Percentiles rank a stretch among this genome's conserved stretches.
These are phyloP conservation scores for Cruciata laevipes DNA, from an alignment of 257 asterid species.

Conservation along the genomic window DNA sequence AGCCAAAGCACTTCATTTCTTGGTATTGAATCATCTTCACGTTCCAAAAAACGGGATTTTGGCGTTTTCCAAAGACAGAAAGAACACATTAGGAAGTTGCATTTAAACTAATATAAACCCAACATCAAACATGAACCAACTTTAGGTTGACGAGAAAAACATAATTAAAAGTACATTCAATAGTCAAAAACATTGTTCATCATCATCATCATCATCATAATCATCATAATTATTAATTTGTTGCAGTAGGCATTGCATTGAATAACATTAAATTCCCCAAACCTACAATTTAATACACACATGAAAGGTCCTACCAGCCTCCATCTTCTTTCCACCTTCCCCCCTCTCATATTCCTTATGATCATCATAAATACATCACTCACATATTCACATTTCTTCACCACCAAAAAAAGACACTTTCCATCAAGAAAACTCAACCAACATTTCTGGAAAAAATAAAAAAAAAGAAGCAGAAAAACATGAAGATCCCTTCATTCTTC, in stretches of 20 bases:
- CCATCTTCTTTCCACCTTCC: constrained; percentile 16
- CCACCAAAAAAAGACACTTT: neutral
- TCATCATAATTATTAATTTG: constrained; percentile 4
- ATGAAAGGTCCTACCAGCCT: constrained; percentile 41
- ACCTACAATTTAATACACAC: constrained; percentile 30
- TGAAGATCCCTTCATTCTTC: constrained; percentile 37
- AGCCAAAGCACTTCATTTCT: neutral
- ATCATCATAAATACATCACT: constrained; percentile 37
- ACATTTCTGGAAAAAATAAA: neutral
- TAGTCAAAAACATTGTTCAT: neutral
- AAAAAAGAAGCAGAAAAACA: constrained; percentile 18
- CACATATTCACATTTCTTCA: constrained; percentile 14
- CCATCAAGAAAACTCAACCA: constrained; percentile 12
- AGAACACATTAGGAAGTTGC: constrained; percentile 10
- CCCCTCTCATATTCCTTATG: constrained; percentile 22
- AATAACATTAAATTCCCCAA: constrained; percentile 26
- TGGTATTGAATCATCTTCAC: neutral
- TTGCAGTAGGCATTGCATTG: constrained; percentile 23
- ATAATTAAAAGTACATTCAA: neutral
- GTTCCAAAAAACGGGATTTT: constrained; percentile 9
- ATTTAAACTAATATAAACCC: neutral
- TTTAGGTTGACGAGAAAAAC: constrained; percentile 13
- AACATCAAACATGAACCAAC: neutral
- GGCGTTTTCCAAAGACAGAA: neutral
- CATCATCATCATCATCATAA: too few relatives aligned